Percentiles rank a stretch among this genome's conserved stretches.
Conservation (phyloP, 1,284 basidiomycete species). For the Violaceomyces palustris region DNA sequence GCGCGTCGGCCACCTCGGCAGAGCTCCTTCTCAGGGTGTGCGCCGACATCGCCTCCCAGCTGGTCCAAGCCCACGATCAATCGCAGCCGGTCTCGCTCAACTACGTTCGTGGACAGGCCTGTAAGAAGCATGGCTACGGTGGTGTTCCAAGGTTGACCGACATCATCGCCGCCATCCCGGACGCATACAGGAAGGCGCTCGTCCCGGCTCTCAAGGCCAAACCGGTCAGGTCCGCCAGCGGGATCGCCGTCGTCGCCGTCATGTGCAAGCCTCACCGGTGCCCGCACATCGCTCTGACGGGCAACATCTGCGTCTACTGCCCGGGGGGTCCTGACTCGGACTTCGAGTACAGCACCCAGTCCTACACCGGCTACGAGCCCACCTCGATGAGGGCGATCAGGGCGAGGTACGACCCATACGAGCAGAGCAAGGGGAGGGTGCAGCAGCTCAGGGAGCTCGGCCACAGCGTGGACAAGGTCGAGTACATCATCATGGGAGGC, state of each 20-base stretch:
- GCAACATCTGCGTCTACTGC: constrained; percentile 99
- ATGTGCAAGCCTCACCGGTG: constrained; percentile 99
- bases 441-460: constrained; percentile 92
- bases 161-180: constrained; percentile 96
- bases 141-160: constrained; percentile 90
- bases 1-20: constrained; percentile 60
- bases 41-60: constrained; percentile 86
- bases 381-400: constrained; percentile 99
- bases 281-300: constrained; percentile 99
- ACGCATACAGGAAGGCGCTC: constrained; percentile 87
- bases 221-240: constrained; percentile 94
- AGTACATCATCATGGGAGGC: constrained; percentile 98
- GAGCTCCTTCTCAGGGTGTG: constrained; percentile 85
- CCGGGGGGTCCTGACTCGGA: constrained; percentile 98
- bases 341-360: constrained; percentile 97
- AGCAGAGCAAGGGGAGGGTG: constrained; percentile 89
- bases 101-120: constrained; percentile 75
- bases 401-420: constrained; percentile 96
- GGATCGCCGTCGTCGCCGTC: constrained; percentile 96
- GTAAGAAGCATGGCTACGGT: constrained; percentile 80
- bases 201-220: constrained; percentile 87
- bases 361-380: constrained; percentile 93
- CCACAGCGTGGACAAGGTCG: constrained; percentile 96
- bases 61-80: constrained; percentile 80
- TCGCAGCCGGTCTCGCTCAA: constrained; percentile 69